These are phyloP conservation scores for Candida krabiensis DNA, from an alignment of 805 yeast species.

Conservation along the genomic window DNA sequence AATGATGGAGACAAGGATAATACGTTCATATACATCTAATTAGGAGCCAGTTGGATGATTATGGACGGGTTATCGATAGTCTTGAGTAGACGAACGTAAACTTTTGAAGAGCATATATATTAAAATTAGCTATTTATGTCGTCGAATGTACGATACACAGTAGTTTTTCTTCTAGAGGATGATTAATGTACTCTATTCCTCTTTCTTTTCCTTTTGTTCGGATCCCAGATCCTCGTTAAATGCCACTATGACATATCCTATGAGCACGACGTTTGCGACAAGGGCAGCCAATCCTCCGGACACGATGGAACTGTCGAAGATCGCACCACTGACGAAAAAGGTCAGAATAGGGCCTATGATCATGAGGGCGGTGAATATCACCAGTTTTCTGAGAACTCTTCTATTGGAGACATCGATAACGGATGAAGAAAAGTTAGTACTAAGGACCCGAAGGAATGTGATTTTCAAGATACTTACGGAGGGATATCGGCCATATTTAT, in stretches of 20 bases:
- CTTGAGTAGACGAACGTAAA: no score
- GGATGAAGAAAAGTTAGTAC: no score
- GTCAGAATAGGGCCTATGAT: slow-evolving; percentile 62
- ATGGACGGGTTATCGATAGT: no score
- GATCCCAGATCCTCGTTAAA: slow-evolving; percentile 58
- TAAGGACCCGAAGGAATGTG: no score
- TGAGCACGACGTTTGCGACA: slow-evolving; percentile 70
- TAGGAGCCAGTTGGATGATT: no score
- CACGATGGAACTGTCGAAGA: slow-evolving; percentile 52
- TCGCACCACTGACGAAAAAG: slow-evolving; percentile 45
- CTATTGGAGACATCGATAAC: slow-evolving; percentile 35
- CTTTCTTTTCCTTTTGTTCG: slow-evolving; percentile 39
- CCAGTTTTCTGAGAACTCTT: slow-evolving; percentile 63
- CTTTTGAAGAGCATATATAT: background rate
- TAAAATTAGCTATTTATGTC: background rate
- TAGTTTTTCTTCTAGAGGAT: no score
- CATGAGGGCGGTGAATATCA: slow-evolving; percentile 78
- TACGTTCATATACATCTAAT: no score
- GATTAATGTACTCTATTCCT: slow-evolving; percentile 12
- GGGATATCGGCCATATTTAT: slow-evolving; percentile 37
- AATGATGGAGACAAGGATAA: no score
- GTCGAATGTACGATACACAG: background rate
- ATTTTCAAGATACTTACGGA: slow-evolving; percentile 35
- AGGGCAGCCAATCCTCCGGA: slow-evolving; percentile 83
- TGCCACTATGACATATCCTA: slow-evolving; percentile 73